These are phyloP conservation scores for Leptomonas pyrrhocoris DNA, from an alignment of 208 protist species.

Conservation along the genomic window DNA sequence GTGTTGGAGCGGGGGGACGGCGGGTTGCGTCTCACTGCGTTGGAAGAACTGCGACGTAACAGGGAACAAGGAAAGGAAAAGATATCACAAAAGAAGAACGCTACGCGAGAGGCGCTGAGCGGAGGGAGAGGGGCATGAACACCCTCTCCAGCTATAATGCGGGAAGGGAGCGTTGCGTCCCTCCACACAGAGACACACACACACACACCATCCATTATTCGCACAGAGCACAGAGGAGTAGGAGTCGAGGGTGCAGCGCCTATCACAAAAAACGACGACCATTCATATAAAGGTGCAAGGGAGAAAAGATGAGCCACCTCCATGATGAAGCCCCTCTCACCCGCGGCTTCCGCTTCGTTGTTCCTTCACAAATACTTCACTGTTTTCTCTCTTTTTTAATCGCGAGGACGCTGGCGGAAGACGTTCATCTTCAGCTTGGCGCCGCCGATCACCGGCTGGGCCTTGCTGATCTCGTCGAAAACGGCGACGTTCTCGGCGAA, in stretches of 20 bases:
- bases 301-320: neutral
- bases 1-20: neutral
- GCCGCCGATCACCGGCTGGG: constrained; percentile 47
- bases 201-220: no score
- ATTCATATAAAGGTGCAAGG: no score
- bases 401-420: constrained; percentile 73
- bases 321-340: neutral
- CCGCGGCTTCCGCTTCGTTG: neutral
- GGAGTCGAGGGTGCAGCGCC: no score
- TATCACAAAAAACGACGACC: no score
- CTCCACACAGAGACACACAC: no score
- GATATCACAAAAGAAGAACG: neutral
- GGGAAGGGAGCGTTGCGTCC: no score
- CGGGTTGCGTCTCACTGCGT: constrained; percentile 1
- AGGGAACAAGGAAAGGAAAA: constrained; percentile 4
- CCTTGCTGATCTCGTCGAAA: constrained; percentile 58
- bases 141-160: no score
- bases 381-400: constrained; percentile 20
- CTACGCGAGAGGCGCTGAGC: neutral
- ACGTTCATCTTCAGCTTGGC: constrained; percentile 68
- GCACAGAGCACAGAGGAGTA: no score
- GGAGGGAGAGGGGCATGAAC: neutral
- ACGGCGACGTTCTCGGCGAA: constrained; percentile 71
- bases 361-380: neutral
- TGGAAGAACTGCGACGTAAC: constrained; percentile 9